Percentiles rank a stretch among this genome's conserved stretches.
Conservation (phyloP, 2,329 filamentous ascomycete genomes). For the Trichocomaceae sp. region DNA sequence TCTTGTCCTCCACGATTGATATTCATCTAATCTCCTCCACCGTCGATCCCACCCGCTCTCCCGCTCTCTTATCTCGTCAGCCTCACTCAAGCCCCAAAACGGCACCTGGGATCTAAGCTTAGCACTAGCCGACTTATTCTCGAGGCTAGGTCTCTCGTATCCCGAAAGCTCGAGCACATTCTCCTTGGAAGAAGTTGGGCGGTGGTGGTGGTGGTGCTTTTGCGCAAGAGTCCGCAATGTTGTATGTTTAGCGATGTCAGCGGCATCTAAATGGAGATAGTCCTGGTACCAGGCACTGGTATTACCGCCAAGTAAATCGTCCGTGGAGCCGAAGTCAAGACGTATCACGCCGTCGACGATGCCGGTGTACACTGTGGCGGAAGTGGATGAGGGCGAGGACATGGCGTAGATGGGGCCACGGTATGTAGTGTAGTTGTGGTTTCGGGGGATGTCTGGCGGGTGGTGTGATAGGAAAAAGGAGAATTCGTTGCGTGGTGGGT, state of each 20-base stretch:
- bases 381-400: conserved; percentile 39
- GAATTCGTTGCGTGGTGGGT: conserved; percentile 27
- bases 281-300: conserved; percentile 28
- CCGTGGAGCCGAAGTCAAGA: conserved; percentile 40
- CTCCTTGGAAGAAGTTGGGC: too few species aligned
- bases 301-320: conserved; percentile 30
- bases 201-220: neutral
- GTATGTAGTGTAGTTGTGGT: conserved; percentile 25
- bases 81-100: conserved; percentile 19
- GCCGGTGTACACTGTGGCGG: conserved; percentile 41
- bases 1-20: conserved; percentile 21
- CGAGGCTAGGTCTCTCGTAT: conserved; percentile 37
- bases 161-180: conserved; percentile 34
- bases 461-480: conserved; percentile 38
- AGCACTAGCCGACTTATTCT: conserved; percentile 26
- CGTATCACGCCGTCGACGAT: conserved; percentile 37
- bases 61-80: conserved; percentile 18
- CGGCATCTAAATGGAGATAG: conserved; percentile 23
- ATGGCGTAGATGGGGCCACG: conserved; percentile 41
- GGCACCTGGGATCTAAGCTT: conserved; percentile 31
- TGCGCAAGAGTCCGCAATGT: conserved; percentile 15
- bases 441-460: conserved; percentile 15
- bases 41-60: conserved; percentile 34
- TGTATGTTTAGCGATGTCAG: conserved; percentile 3
- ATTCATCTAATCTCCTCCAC: conserved; percentile 29